Base-by-base conservation (phyloP, 2,329 filamentous ascomycete species). In the Venturia effusa region DNA sequence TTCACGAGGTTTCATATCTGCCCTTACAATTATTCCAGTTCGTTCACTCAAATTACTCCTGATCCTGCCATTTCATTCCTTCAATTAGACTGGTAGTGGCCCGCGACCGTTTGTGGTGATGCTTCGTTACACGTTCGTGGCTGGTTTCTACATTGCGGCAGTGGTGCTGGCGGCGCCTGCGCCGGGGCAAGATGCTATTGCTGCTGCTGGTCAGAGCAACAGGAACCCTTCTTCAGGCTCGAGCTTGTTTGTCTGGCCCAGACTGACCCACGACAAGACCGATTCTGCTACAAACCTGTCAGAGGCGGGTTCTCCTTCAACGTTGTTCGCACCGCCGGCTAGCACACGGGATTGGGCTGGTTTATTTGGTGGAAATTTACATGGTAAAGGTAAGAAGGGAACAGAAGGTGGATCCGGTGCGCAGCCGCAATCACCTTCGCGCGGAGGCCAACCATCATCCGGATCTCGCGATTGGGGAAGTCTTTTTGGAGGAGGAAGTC, bases 121-220 rank as follows among this genome's bases (percentile, higher is more conserved):
- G 41, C 32, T 62, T 34, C 61, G 61, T 51, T 51, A 24, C 43
- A 15, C 54, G 30, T 39, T 45, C 37, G 61, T 62, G 34, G 61
- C 41, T 51, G 61, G 61, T 54, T 5, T 51, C 43, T 62, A 62
- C 43, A 41, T n/a, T 30, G 30, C 34, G 32, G 41, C 45, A 22
- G 61, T 43, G 32, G 61, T 43, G 61, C 41, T 62, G 41, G 41
- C 61, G 19, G 61, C 61, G 32, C 61, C 61, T 19, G 61, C 61
- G 32, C 61, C 61, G n/a, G 61, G 15, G 24, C 61, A 48, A 32
- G 40, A 22, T 32, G 32, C 39, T n/a, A n/a, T 51, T 54, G 41
- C 61, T 45, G 41, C 41, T 57, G 51, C 51, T 34, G 51, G 51
- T 30, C n/a, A 17, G 27, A 10, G 51, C 15, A 30, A 57, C 13